Evolutionary conservation across 116 monocot genomes (phyloP).

Genomic region (Dioscorea cayenensis): DNA sequence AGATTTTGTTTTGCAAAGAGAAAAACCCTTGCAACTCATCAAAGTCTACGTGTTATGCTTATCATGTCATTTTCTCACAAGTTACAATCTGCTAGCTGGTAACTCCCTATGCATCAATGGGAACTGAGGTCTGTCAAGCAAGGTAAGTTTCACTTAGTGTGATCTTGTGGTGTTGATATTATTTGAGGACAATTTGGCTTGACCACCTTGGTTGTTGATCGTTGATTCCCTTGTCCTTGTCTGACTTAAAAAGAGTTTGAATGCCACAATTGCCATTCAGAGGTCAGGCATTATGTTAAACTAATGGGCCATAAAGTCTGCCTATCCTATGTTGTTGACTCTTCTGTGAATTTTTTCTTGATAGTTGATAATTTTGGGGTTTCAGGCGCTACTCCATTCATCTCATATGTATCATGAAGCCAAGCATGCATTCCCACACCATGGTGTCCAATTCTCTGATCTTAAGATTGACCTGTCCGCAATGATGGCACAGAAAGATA

Average conservation of each 20-base stretch:
- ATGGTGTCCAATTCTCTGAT: slow-evolving; percentile 74
- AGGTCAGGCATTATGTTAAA: too few relatives aligned
- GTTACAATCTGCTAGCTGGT: too few relatives aligned
- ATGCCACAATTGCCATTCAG: not conserved
- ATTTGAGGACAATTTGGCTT: too few relatives aligned
- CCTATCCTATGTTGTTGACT: not conserved
- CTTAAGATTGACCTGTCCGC: slow-evolving; percentile 79
- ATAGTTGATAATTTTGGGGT: not conserved
- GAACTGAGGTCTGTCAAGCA: too few relatives aligned
- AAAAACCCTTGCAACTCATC: too few relatives aligned
- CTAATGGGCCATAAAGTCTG: not conserved
- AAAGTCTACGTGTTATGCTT: too few relatives aligned
- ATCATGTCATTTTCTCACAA: too few relatives aligned
- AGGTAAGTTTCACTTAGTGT: too few relatives aligned
- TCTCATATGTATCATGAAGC: slow-evolving; percentile 98
- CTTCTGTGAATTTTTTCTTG: not conserved
- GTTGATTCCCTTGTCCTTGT: not conserved
- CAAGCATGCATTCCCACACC: slow-evolving; percentile 60
- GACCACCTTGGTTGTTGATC: too few relatives aligned
- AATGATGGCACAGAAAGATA: slow-evolving; percentile 93
- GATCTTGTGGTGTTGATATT: too few relatives aligned
- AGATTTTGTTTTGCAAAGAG: too few relatives aligned
- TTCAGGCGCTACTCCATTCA: slow-evolving; percentile 90
- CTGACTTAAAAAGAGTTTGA: not conserved
- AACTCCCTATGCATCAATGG: too few relatives aligned